phyloP scores from a whole-genome alignment of 1,284 basidiomycete genomes.

The Marasmius fiardii region DNA sequence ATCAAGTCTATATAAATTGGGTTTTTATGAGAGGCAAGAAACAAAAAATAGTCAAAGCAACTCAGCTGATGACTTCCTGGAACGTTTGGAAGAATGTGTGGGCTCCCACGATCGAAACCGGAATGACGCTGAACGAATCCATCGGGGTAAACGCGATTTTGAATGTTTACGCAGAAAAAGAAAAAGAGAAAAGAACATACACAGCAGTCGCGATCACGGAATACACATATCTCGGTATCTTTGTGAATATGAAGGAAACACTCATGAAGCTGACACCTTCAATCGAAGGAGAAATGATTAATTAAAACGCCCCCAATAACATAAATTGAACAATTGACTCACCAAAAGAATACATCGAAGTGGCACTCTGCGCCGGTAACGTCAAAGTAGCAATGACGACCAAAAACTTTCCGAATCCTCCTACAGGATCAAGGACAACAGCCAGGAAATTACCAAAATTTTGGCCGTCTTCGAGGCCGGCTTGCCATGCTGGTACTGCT shows the following conservation, averaged over 20 bases:
- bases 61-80: constrained; percentile 51
- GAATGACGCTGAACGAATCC: constrained; percentile 43
- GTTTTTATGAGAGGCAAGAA: constrained; percentile 8
- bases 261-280: constrained; percentile 67
- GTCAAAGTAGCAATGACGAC: constrained; percentile 42
- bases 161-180: neutral
- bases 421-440: constrained; percentile 45
- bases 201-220: constrained; percentile 72
- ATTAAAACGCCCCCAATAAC: neutral
- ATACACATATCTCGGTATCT: constrained; percentile 68
- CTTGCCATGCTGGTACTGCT: constrained; percentile 58
- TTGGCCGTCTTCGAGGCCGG: constrained; percentile 50
- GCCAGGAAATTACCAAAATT: constrained; percentile 55
- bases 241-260: constrained; percentile 48
- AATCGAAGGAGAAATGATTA: neutral
- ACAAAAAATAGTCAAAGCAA: constrained; percentile 5
- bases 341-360: constrained; percentile 76
- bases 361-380: constrained; percentile 57
- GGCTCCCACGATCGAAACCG: constrained; percentile 58
- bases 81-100: constrained; percentile 55
- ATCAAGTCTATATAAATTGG: constrained; percentile 35
- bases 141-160: too few relatives aligned
- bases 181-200: constrained; percentile 28
- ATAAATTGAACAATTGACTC: constrained; percentile 3
- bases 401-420: constrained; percentile 53